Conservation (phyloP, 83 land plant species). For the Diphasiastrum complanatum region DNA sequence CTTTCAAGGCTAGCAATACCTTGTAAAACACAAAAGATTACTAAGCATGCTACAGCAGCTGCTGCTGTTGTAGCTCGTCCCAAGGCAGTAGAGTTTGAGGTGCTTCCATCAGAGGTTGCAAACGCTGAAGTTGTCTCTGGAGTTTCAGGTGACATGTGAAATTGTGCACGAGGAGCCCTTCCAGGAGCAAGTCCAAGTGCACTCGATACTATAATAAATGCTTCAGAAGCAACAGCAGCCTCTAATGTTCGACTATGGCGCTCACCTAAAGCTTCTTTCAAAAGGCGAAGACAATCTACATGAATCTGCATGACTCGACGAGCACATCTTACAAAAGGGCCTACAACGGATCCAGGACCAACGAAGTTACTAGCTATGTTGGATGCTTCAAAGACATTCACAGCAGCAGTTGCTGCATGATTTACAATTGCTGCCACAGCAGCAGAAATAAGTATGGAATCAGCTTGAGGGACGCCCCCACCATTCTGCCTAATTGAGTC, state of each 20-base stretch:
- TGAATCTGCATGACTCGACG: slow-evolving; percentile 59
- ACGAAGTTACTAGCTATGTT: slow-evolving; percentile 17
- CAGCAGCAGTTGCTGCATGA: slow-evolving; percentile 49
- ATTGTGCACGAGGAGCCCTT: slow-evolving; percentile 70
- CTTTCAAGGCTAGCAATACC: slow-evolving; percentile 72
- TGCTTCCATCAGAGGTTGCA: slow-evolving; percentile 43
- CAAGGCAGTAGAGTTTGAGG: slow-evolving; percentile 32
- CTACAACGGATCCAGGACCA: slow-evolving; percentile 20
- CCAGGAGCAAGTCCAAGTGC: slow-evolving; percentile 46
- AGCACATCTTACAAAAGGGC: slow-evolving; percentile 39
- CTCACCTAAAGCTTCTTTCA: slow-evolving; percentile 83
- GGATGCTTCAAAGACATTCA: slow-evolving; percentile 39
- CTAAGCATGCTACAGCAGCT: slow-evolving; percentile 78
- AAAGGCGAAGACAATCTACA: slow-evolving; percentile 51
- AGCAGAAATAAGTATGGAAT: slow-evolving; percentile 62
- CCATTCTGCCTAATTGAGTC: slow-evolving; percentile 70
- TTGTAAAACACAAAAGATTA: slow-evolving; percentile 57
- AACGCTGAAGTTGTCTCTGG: slow-evolving; percentile 45
- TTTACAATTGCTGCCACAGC: slow-evolving; percentile 66
- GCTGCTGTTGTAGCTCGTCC: slow-evolving; percentile 52
- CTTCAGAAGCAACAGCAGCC: slow-evolving; percentile 71
- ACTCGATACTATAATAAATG: slow-evolving; percentile 44
- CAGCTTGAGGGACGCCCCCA: slow-evolving; percentile 65
- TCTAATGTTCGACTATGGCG: slow-evolving; percentile 72
- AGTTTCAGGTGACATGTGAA: slow-evolving; percentile 66